phyloP scores from a whole-genome alignment of 2,329 filamentous ascomycete species.

The Exophiala mesophila region DNA sequence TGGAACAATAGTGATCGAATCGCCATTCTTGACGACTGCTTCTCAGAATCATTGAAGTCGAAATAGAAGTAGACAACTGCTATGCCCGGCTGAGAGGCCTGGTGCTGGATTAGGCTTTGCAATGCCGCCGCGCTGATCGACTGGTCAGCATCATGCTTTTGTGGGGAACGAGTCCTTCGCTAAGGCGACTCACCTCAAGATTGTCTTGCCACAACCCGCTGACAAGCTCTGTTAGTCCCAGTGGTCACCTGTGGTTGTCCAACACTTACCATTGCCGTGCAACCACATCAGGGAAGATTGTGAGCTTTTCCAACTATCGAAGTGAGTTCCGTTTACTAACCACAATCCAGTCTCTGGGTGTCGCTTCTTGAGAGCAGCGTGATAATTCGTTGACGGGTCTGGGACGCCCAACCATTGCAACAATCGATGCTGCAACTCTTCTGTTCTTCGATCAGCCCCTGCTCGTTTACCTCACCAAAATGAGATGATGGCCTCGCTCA shows the following conservation, averaged over 20 bases:
- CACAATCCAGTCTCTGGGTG: constrained; percentile 10
- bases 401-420: constrained; percentile 6
- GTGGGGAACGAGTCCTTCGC: neutral
- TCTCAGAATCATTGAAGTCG: constrained; percentile 18
- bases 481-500: neutral
- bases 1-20: constrained; percentile 1
- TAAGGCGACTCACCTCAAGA: neutral
- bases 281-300: constrained; percentile 13
- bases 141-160: neutral
- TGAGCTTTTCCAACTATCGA: constrained; percentile 9
- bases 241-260: neutral
- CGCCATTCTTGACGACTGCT: constrained; percentile 8
- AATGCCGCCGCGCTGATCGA: neutral
- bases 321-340: constrained; percentile 9
- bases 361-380: constrained; percentile 7
- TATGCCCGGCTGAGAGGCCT: constrained; percentile 1
- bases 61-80: constrained; percentile 18
- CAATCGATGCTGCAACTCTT: too few species aligned
- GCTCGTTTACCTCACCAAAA: too few species aligned
- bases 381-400: constrained; percentile 18
- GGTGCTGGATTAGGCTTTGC: neutral
- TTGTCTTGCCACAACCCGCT: neutral
- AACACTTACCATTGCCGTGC: constrained; percentile 11
- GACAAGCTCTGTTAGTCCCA: constrained; percentile 1
- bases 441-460: too few species aligned